Percentiles rank a stretch among this genome's conserved stretches.
These are phyloP conservation scores for Xylaria telfairii DNA, from an alignment of 495 filamentous ascomycete genomes.

Conservation along the genomic window DNA sequence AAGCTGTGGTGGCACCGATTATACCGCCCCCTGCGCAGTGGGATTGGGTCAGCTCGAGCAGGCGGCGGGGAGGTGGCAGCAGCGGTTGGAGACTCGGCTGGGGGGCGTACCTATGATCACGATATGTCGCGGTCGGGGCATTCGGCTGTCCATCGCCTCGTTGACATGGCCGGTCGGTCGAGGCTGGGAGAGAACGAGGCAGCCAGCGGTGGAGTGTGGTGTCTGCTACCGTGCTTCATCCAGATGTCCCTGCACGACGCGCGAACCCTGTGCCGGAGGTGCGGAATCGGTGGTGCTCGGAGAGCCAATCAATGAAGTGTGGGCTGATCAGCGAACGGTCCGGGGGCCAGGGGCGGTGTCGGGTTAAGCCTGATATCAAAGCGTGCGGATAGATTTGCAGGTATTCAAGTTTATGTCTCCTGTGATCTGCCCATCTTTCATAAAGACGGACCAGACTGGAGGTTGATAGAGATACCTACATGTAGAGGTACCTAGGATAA, in stretches of 20 bases:
- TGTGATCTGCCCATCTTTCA: neutral
- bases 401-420: neutral
- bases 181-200: neutral
- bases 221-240: no score
- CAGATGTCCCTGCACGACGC: neutral
- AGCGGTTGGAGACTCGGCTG: conserved; percentile 9
- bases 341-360: neutral
- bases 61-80: no score
- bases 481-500: neutral
- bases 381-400: neutral
- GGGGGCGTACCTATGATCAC: conserved; percentile 67
- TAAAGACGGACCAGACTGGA: neutral
- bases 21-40: conserved; percentile 79
- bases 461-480: no score
- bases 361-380: neutral
- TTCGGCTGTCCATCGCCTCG: conserved; percentile 38
- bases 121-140: conserved; percentile 61
- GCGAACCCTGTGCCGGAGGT: neutral
- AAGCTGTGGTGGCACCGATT: conserved; percentile 92
- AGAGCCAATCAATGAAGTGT: conserved; percentile 8
- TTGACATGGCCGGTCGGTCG: conserved; percentile 38
- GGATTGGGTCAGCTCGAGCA: conserved; percentile 20
- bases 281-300: neutral
- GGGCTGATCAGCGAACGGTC: neutral
- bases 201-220: neutral